Percentiles rank a stretch among this genome's conserved stretches.
These are phyloP conservation scores for Chlamydomonas sphaeroides DNA, from an alignment of 139 green algal genomes.

Conservation along the genomic window DNA sequence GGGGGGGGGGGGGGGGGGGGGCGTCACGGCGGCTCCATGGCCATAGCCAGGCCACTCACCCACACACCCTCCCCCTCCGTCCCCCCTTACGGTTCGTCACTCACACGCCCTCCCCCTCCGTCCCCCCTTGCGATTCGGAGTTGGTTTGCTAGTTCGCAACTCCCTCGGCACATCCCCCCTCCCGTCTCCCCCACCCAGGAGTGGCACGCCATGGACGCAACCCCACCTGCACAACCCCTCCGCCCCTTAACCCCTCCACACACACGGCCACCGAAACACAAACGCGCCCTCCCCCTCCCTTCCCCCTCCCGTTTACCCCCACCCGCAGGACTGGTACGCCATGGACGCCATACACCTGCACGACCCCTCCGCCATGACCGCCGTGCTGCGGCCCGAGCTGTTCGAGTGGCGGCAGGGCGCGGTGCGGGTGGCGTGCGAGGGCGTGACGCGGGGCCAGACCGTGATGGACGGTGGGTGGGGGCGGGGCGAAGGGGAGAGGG, in stretches of 20 bases:
- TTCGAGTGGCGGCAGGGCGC: constrained; percentile 73
- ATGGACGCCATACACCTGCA: constrained; percentile 73
- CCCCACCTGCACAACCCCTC: too few relatives aligned
- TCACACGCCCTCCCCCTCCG: neutral
- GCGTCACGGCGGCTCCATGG: too few relatives aligned
- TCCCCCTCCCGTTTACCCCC: neutral
- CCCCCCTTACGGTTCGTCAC: constrained; percentile 12
- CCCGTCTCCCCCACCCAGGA: too few relatives aligned
- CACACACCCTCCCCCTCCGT: neutral
- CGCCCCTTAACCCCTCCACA: too few relatives aligned
- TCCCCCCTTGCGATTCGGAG: neutral
- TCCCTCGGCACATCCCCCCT: too few relatives aligned
- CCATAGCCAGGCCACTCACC: neutral
- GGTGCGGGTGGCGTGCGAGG: constrained; percentile 70
- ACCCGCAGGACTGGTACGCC: constrained; percentile 57
- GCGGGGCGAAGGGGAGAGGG: neutral
- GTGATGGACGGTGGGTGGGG: constrained; percentile 67
- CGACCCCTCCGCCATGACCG: constrained; percentile 75
- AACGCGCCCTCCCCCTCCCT: too few relatives aligned
- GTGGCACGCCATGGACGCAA: too few relatives aligned
- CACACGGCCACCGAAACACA: too few relatives aligned
- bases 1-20: too few relatives aligned
- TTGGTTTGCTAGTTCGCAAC: too few relatives aligned
- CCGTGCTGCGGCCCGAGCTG: constrained; percentile 67
- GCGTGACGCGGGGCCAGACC: constrained; percentile 64